A percentile compares a stretch with the other conserved stretches of the same genome.
phyloP scores from a whole-genome alignment of 2,329 filamentous ascomycete genomes.

The Aspergillus pseudoterreus region DNA sequence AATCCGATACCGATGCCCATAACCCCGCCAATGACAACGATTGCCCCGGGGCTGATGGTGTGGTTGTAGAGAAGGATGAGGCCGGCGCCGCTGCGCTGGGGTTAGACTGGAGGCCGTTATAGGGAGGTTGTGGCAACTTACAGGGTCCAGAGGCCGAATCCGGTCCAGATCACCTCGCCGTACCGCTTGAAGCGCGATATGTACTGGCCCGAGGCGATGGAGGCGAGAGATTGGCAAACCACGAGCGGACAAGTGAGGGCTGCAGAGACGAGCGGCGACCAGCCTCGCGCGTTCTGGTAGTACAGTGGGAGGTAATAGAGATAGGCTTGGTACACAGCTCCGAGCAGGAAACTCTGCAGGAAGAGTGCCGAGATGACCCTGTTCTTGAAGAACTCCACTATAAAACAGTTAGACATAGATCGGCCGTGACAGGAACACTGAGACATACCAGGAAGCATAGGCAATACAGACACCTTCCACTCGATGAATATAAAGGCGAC shows the following conservation, averaged over 20 bases:
- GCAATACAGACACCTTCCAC: conserved; percentile 53
- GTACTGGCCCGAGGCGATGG: conserved; percentile 52
- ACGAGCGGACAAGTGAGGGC: conserved; percentile 51
- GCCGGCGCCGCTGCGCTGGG: conserved; percentile 42
- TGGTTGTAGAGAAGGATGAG: conserved; percentile 50
- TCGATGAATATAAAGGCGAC: conserved; percentile 53
- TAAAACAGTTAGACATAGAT: background rate
- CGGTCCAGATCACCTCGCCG: conserved; percentile 55
- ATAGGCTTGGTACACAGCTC: conserved; percentile 56
- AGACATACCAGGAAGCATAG: conserved; percentile 52
- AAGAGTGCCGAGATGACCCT: conserved; percentile 54
- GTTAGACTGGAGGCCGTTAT: background rate
- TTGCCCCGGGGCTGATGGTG: conserved; percentile 44
- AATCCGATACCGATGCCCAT: conserved; percentile 54
- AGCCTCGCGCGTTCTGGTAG: conserved; percentile 55
- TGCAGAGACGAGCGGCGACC: conserved; percentile 48
- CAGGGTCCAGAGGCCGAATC: conserved; percentile 46
- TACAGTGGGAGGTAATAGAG: conserved; percentile 62
- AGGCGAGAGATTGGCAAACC: conserved; percentile 39
- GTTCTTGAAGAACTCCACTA: conserved; percentile 51
- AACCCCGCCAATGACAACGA: conserved; percentile 50
- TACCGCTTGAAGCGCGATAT: conserved; percentile 57
- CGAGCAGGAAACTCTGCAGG: conserved; percentile 57
- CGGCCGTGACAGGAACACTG: background rate
- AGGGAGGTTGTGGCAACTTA: conserved; percentile 14